Conservation (phyloP, 345 rosid species). For the Populus simonii region DNA sequence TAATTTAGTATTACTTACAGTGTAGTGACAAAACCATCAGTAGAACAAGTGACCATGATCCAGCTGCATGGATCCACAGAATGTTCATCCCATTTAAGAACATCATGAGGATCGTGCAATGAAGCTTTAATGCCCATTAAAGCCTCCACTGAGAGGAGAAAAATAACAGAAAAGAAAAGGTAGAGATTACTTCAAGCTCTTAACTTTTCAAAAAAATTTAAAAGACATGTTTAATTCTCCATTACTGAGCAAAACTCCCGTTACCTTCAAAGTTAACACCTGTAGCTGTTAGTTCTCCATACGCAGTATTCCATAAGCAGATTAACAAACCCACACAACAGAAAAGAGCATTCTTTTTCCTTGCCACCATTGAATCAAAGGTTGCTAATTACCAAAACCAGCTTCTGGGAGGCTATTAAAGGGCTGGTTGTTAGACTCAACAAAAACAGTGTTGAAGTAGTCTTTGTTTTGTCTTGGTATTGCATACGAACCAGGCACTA, state of each 20-base stretch:
- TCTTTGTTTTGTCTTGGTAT: slow-evolving; percentile 21
- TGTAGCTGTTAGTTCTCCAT: slow-evolving; percentile 66
- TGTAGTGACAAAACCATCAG: slow-evolving; percentile 55
- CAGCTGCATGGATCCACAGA: slow-evolving; percentile 93
- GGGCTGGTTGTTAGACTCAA: slow-evolving; percentile 15
- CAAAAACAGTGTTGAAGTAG: slow-evolving; percentile 10
- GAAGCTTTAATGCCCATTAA: slow-evolving; percentile 50
- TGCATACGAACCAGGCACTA: slow-evolving; percentile 20
- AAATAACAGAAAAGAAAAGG: background rate
- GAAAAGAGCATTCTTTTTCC: slow-evolving; percentile 25
- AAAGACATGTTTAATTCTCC: background rate
- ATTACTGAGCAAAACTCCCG: background rate
- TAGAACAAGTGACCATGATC: slow-evolving; percentile 65
- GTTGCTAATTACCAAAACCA: slow-evolving; percentile 12
- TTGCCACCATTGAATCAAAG: slow-evolving; percentile 33
- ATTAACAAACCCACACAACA: slow-evolving; percentile 28
- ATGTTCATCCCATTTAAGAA: slow-evolving; percentile 69
- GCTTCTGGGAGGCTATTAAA: slow-evolving; percentile 2
- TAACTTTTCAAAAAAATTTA: background rate
- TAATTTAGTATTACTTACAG: slow-evolving; percentile 55
- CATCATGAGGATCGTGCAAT: slow-evolving; percentile 62
- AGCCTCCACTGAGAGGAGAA: slow-evolving; percentile 56
- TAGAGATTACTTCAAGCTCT: background rate
- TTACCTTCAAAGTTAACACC: slow-evolving; percentile 93
- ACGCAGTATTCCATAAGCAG: slow-evolving; percentile 41